These are phyloP conservation scores for Delitschia confertaspora DNA, from an alignment of 495 filamentous ascomycete species.

Conservation along the genomic window DNA sequence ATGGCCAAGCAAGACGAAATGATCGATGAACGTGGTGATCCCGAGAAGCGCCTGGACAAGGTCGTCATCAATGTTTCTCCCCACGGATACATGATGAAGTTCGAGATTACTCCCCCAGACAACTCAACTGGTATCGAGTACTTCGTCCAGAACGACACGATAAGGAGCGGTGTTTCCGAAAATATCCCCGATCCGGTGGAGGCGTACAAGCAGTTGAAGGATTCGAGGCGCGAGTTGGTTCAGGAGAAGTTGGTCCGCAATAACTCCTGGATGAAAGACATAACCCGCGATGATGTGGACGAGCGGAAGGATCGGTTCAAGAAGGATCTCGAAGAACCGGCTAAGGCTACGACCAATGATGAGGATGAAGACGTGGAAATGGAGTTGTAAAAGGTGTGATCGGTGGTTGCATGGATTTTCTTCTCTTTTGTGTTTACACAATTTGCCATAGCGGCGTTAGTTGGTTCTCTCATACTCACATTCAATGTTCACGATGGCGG, in stretches of 20 bases:
- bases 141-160: constrained; percentile 13
- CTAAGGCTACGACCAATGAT: constrained; percentile 1
- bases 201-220: constrained; percentile 38
- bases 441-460: too few species aligned
- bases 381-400: constrained; percentile 9
- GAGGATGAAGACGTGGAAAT: constrained; percentile 21
- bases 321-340: constrained; percentile 9
- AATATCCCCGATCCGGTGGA: constrained; percentile 33
- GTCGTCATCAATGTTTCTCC: constrained; percentile 14
- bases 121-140: constrained; percentile 7
- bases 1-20: constrained; percentile 46
- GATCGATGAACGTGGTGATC: constrained; percentile 27
- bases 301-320: constrained; percentile 53
- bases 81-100: constrained; percentile 15
- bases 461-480: too few species aligned
- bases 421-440: too few species aligned
- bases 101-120: constrained; percentile 5
- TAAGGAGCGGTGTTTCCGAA: constrained; percentile 7
- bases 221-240: constrained; percentile 45
- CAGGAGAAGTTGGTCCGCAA: constrained; percentile 67
- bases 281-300: constrained; percentile 63
- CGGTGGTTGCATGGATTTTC: too few species aligned
- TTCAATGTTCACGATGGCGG: too few species aligned
- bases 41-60: constrained; percentile 20
- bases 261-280: constrained; percentile 63